phyloP scores from a whole-genome alignment of 2,329 filamentous ascomycete species.

The Arthrobotrys entomopaga region DNA sequence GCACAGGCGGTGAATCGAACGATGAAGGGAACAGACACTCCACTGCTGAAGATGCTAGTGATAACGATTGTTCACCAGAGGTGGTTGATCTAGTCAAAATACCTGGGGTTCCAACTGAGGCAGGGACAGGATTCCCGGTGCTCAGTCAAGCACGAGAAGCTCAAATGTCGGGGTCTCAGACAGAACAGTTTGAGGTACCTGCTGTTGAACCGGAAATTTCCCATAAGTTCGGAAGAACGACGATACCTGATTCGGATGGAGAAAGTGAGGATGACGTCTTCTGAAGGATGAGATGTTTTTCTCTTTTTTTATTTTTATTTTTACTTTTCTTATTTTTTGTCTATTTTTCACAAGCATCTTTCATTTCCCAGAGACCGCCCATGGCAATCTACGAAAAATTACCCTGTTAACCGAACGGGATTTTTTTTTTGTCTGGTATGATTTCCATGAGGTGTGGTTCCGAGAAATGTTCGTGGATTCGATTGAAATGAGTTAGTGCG shows the following conservation, averaged over 20 bases:
- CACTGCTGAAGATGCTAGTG: neutral
- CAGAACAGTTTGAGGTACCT: neutral
- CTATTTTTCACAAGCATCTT: neutral
- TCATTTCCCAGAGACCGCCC: neutral
- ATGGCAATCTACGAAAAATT: neutral
- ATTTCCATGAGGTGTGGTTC: conserved; percentile 21
- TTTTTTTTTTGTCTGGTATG: neutral
- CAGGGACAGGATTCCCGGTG: conserved; percentile 28
- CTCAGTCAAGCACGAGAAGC: conserved; percentile 35
- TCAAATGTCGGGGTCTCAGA: conserved; percentile 3
- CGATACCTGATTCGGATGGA: conserved; percentile 50
- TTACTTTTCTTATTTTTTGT: no score
- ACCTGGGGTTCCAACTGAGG: conserved; percentile 14
- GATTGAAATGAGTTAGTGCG: conserved; percentile 27
- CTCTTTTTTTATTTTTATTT: neutral
- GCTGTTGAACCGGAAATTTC: conserved; percentile 33
- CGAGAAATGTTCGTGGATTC: conserved; percentile 42
- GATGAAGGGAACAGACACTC: conserved; percentile 1
- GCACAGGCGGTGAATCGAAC: conserved; percentile 15
- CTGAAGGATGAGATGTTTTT: neutral
- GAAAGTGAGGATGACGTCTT: conserved; percentile 55
- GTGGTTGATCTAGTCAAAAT: conserved; percentile 40
- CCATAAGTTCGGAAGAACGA: conserved; percentile 47
- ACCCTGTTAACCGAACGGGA: conserved; percentile 17
- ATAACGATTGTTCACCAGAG: conserved; percentile 41